A percentile compares a stretch with the other conserved stretches of the same genome.
Evolutionary conservation across 2,329 filamentous ascomycete genomes (phyloP).

Genomic region (Fusarium brachygibbosum): DNA sequence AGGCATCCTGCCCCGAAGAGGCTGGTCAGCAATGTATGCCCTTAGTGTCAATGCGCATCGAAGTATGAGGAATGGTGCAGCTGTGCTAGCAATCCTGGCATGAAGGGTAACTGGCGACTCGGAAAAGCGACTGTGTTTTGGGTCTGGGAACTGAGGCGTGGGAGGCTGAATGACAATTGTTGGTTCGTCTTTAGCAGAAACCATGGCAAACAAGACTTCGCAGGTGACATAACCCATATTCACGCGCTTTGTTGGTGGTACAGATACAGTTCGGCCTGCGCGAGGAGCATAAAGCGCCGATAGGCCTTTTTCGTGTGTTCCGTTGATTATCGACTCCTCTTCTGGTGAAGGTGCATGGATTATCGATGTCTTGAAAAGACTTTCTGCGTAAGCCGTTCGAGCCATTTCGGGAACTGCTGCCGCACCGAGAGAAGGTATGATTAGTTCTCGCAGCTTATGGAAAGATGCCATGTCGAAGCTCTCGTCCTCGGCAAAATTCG

Average conservation of each 20-base stretch:
- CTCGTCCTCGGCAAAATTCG: constrained; percentile 76
- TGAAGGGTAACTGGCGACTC: constrained; percentile 54
- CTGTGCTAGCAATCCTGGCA: constrained; percentile 77
- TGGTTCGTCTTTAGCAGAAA: constrained; percentile 61
- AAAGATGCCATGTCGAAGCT: constrained; percentile 85
- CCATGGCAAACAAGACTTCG: constrained; percentile 80
- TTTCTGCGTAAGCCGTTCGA: constrained; percentile 77
- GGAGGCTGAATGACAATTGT: constrained; percentile 58
- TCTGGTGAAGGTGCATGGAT: constrained; percentile 74
- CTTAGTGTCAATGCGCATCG: constrained; percentile 85
- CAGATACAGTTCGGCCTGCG: constrained; percentile 78
- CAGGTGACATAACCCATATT: constrained; percentile 85
- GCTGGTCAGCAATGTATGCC: constrained; percentile 90
- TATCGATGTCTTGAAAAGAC: constrained; percentile 85
- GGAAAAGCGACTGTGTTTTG: constrained; percentile 38
- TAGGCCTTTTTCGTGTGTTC: constrained; percentile 65
- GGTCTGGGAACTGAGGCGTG: constrained; percentile 58
- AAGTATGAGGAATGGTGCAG: constrained; percentile 85
- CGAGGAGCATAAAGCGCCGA: constrained; percentile 71
- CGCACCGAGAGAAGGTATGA: constrained; percentile 80
- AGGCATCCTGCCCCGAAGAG: constrained; percentile 88
- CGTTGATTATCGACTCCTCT: constrained; percentile 68
- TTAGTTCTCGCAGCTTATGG: constrained; percentile 74
- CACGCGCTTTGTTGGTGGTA: constrained; percentile 73
- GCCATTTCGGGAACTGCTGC: constrained; percentile 74